Base-by-base conservation (phyloP, 2,329 filamentous ascomycete genomes). In the Hypoxylon sp. region DNA sequence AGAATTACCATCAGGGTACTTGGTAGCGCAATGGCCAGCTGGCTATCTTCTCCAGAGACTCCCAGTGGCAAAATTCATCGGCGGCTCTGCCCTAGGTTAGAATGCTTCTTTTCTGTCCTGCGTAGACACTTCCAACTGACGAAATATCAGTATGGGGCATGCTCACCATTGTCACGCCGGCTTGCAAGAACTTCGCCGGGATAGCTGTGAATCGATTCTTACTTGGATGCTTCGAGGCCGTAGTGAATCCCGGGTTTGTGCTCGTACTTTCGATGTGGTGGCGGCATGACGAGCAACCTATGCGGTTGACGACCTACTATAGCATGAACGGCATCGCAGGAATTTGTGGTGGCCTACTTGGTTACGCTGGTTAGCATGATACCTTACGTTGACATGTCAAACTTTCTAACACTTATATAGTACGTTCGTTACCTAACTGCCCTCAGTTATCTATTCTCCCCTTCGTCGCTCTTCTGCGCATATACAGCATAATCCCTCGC, bases 241-340 rank as follows among this genome's bases (percentile, higher is more conserved):
- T 67, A 0, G 71, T 75, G 7, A 74, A 74, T 24, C 74, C 74
- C 0, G 71, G 73, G 3, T 74, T 74, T 38, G 68, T 74, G 16
- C 65, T 74, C 11, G 68, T 69, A 11, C 51, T 75, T 8, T 68
- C 65, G 14, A 73, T 73, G 71, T 75, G 73, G 72, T 74, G 70
- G 54, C 65, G 61, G 2, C 69, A 66, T 16, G 66, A 70, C 28
- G 73, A 75, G 51, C 73, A 75, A 45, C 73, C 73, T 5, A 50
- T 73, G 64, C 71, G 73, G 3, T 63, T 74, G 51, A 71, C 71
- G 16, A 69, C 58, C 6, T 74, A 74, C 49, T 74, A 74, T 32
- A 63, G 70, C 32, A 73, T 73, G 72, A 74, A 73, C 30, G 73
- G 74, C 32, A 56, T 75, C 1, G 74, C 72, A 0, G 70, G 71